Evolutionary conservation across 345 rosid species (phyloP).

Genomic region (Kandelia obovata): DNA sequence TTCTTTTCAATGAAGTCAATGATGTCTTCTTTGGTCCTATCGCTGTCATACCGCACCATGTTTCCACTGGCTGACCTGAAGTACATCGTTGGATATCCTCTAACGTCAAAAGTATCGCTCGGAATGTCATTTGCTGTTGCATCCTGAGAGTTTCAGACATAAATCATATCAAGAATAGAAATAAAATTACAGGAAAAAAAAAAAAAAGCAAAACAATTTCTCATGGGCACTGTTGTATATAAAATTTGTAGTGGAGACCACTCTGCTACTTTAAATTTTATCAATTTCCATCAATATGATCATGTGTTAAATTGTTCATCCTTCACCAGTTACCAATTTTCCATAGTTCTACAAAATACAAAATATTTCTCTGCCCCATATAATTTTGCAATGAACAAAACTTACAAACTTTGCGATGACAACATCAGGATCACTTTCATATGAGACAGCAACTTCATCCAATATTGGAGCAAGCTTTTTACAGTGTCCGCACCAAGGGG

Average conservation of each 20-base stretch:
- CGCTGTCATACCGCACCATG: conserved; percentile 55
- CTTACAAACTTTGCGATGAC: conserved; percentile 85
- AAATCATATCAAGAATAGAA: neutral
- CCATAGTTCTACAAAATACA: too few relatives aligned
- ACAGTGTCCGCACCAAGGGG: conserved; percentile 99
- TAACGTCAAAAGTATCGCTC: conserved; percentile 56
- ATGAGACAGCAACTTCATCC: conserved; percentile 87
- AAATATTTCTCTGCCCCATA: neutral
- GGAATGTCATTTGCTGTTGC: conserved; percentile 82
- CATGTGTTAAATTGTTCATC: too few relatives aligned
- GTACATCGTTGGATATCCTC: conserved; percentile 83
- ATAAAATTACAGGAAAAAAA: neutral
- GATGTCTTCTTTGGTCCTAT: conserved; percentile 74
- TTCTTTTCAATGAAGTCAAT: conserved; percentile 80
- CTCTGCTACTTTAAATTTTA: too few relatives aligned
- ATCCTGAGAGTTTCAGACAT: conserved; percentile 39
- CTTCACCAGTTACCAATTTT: too few relatives aligned
- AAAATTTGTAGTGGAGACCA: too few relatives aligned
- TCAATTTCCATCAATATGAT: too few relatives aligned
- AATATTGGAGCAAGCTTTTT: conserved; percentile 83
- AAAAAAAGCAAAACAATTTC: neutral
- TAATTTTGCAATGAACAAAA: neutral
- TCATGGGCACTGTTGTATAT: too few relatives aligned
- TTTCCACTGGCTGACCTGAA: conserved; percentile 73
- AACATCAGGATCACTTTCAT: conserved; percentile 51